phyloP scores from a whole-genome alignment of 306 rosid genomes.

The Rosa lucieae region DNA sequence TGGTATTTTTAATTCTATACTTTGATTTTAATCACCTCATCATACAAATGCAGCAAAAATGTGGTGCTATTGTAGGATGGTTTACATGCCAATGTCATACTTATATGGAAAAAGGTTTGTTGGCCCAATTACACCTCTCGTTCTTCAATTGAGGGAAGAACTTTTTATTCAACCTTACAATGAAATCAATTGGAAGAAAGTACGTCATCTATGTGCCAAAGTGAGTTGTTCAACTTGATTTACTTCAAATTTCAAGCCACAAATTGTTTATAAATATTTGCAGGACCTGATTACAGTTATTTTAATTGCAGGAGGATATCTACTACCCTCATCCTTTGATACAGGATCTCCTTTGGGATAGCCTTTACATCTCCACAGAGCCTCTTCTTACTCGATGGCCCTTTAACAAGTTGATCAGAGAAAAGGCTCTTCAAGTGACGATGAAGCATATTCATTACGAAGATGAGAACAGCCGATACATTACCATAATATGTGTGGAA shows the following conservation, averaged over 20 bases:
- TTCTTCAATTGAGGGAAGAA: constrained; percentile 53
- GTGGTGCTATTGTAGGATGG: constrained; percentile 70
- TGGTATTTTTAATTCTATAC: background rate
- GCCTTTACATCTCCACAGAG: constrained; percentile 49
- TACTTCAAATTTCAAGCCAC: background rate
- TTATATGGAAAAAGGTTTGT: constrained; percentile 65
- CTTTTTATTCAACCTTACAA: constrained; percentile 44
- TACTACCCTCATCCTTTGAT: constrained; percentile 59
- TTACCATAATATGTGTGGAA: constrained; percentile 59
- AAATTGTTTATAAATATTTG: background rate
- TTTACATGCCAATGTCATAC: constrained; percentile 77
- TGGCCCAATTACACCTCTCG: constrained; percentile 70
- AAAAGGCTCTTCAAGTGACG: constrained; percentile 58
- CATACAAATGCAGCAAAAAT: constrained; percentile 52
- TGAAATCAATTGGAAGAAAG: constrained; percentile 50
- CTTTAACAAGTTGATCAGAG: constrained; percentile 49
- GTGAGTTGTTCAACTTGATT: constrained; percentile 7
- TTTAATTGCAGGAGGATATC: constrained; percentile 50
- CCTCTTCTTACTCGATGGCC: constrained; percentile 82
- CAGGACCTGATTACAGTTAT: background rate
- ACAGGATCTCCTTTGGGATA: constrained; percentile 72
- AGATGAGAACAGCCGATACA: constrained; percentile 66
- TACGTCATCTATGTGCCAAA: constrained; percentile 58
- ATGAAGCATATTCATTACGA: constrained; percentile 81
- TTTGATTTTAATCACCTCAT: background rate